Evolutionary conservation across 140 eudicot species (phyloP).

Genomic region (Stevia rebaudiana): DNA sequence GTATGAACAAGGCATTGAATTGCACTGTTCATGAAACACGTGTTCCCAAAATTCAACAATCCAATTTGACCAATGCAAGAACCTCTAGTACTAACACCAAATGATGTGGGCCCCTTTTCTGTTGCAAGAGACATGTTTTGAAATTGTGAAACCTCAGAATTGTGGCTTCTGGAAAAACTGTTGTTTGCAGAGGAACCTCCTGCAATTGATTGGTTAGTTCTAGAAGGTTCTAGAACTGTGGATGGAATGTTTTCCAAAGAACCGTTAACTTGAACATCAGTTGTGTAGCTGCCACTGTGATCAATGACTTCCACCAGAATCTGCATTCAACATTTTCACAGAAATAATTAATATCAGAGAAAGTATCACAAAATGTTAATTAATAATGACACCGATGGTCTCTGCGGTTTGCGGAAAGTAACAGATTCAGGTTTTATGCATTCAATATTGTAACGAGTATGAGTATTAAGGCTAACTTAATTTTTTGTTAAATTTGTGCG

Average conservation of each 20-base stretch:
- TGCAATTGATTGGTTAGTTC: slow-evolving; percentile 43
- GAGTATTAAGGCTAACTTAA: too few species aligned
- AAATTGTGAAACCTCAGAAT: slow-evolving; percentile 46
- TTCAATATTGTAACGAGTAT: too few species aligned
- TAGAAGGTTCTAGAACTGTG: slow-evolving; percentile 52
- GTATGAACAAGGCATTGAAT: slow-evolving; percentile 98
- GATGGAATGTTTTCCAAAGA: slow-evolving; percentile 42
- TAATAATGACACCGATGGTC: too few species aligned
- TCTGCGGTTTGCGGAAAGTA: too few species aligned
- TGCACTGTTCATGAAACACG: slow-evolving; percentile 98
- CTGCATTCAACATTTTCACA: slow-evolving; percentile 52
- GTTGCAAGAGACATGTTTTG: slow-evolving; percentile 42
- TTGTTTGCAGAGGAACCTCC: slow-evolving; percentile 66
- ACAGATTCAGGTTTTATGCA: too few species aligned
- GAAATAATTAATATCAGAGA: slow-evolving; percentile 11
- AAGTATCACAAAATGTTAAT: too few species aligned
- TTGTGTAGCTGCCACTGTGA: slow-evolving; percentile 32
- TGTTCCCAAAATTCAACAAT: slow-evolving; percentile 80
- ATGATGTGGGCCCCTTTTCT: slow-evolving; percentile 46
- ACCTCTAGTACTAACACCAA: slow-evolving; percentile 87
- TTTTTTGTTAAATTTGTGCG: too few species aligned
- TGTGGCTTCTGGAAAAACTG: too few species aligned
- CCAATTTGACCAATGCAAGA: slow-evolving; percentile 88
- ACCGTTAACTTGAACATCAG: slow-evolving; percentile 57
- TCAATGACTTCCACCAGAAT: slow-evolving; percentile 76